These are phyloP conservation scores for Posidonia australis DNA, from an alignment of 106 monocot genomes.

Conservation along the genomic window DNA sequence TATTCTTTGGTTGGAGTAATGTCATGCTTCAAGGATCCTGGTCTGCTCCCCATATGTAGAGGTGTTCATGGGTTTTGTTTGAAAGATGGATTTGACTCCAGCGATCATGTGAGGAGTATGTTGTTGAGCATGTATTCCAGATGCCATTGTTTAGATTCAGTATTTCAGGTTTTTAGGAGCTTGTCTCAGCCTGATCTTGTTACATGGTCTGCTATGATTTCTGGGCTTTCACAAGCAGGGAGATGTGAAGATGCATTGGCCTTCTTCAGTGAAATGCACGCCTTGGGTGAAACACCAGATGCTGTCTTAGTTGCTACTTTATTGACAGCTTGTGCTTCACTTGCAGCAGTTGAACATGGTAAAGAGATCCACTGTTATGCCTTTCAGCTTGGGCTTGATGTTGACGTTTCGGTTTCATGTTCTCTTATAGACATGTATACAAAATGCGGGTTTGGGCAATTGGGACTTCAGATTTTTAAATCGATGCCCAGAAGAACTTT, in stretches of 20 bases:
- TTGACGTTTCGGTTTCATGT: slow-evolving; percentile 29
- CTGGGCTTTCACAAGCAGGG: slow-evolving; percentile 34
- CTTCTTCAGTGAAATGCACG: slow-evolving; percentile 40
- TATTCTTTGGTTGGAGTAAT: slow-evolving; percentile 48
- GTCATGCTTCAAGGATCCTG: slow-evolving; percentile 31
- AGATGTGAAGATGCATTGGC: slow-evolving; percentile 17
- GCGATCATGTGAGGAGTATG: slow-evolving; percentile 34
- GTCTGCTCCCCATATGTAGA: slow-evolving; percentile 13
- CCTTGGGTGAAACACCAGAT: slow-evolving; percentile 26
- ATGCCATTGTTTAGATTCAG: slow-evolving; percentile 27
- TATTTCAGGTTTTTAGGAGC: slow-evolving; percentile 23
- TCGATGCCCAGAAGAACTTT: slow-evolving; percentile 29
- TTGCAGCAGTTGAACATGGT: slow-evolving; percentile 16
- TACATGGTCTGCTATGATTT: slow-evolving; percentile 58
- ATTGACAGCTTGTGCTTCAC: slow-evolving; percentile 40
- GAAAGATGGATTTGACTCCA: slow-evolving; percentile 37
- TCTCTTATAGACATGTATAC: slow-evolving; percentile 43
- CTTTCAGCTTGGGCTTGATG: slow-evolving; percentile 14
- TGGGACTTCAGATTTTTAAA: slow-evolving; percentile 27
- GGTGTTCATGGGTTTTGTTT: slow-evolving; percentile 49
- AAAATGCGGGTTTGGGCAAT: slow-evolving; percentile 46
- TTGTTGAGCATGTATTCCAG: slow-evolving; percentile 62
- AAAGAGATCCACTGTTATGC: slow-evolving; percentile 42
- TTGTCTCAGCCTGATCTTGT: slow-evolving; percentile 38
- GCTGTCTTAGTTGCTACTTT: slow-evolving; percentile 31